A percentile compares a stretch with the other conserved stretches of the same genome.
These are phyloP conservation scores for Tilletia caries DNA, from an alignment of 1,284 basidiomycete species.

Conservation along the genomic window DNA sequence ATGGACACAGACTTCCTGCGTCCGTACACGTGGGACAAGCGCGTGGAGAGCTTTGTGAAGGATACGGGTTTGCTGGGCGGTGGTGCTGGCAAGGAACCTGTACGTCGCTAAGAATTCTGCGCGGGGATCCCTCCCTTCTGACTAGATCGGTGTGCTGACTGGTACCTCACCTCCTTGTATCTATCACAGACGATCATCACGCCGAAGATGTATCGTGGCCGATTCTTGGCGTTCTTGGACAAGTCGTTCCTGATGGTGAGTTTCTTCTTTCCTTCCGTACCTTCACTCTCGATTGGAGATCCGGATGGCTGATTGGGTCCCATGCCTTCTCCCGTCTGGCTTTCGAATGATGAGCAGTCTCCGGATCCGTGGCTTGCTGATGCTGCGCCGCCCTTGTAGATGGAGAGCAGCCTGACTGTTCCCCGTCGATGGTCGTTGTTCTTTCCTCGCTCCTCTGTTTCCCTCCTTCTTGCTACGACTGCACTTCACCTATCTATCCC, in stretches of 20 bases:
- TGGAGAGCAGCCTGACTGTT: no score
- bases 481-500: no score
- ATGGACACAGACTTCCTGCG: slow-evolving; percentile 71
- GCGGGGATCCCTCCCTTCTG: no score
- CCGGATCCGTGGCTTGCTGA: slow-evolving; percentile 13
- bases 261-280: neutral
- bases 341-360: neutral
- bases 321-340: neutral
- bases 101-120: no score
- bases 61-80: slow-evolving; percentile 81
- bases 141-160: neutral
- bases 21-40: slow-evolving; percentile 97
- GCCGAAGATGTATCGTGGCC: slow-evolving; percentile 48
- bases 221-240: slow-evolving; percentile 52
- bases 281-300: neutral
- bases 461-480: no score
- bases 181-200: slow-evolving; percentile 28
- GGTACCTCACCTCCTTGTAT: neutral
- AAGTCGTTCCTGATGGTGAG: slow-evolving; percentile 29
- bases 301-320: neutral
- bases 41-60: slow-evolving; percentile 94
- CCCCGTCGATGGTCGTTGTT: no score
- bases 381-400: neutral
- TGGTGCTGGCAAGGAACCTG: slow-evolving; percentile 38
- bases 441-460: no score